Base-by-base conservation (phyloP, 805 yeast genomes). In the Isabelozyma rhagii region DNA sequence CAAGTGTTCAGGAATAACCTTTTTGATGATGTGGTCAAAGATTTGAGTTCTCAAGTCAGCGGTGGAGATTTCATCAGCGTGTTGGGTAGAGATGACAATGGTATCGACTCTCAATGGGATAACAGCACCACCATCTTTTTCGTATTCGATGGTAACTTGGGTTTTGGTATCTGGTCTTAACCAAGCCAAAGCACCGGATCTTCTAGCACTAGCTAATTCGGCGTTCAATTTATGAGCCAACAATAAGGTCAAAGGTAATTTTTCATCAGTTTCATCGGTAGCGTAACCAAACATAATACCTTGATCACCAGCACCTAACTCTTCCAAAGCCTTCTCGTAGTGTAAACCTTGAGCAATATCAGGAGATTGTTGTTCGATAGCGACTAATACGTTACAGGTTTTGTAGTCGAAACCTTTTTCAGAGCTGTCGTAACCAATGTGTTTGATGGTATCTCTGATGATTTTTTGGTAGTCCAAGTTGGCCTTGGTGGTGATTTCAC, bases 201-300 rank as follows among this genome's bases (percentile, higher is more conserved):
- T 90, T 82, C 99, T 91, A 58, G 97, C 97, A 64, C 82, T 89
- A 56, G 99, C 97, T 77, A 94, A 83, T 53, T 96, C 97, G 72
- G 89, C 88, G 82, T 94, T 94, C 72, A 94, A 85, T 79, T 90
- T 89, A 82, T 94, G 99, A 53, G 98, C 85, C 69, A 94, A 83
- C 63, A 94, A 76, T 57, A 94, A 83, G 62, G 99, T 94, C 78
- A 94, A 84, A 65, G 99, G 99, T 65, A 94, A 81, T 72, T 88
- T 85, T 81, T 94, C 98, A 71, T 93, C 96, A 63, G 99, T 92
- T 82, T 94, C 99, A 68, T 94, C 97, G 56, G 98, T 86, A 63
- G 99, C 99, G 76, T 94, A 94, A 77, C 99, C 99, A 71, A 94
- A 94, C 99, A 94, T 94, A 74, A 94, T 94, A 87, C 99, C 99